Base-by-base conservation (phyloP, 495 filamentous ascomycete genomes). In the Aspergillus egyptiacus region DNA sequence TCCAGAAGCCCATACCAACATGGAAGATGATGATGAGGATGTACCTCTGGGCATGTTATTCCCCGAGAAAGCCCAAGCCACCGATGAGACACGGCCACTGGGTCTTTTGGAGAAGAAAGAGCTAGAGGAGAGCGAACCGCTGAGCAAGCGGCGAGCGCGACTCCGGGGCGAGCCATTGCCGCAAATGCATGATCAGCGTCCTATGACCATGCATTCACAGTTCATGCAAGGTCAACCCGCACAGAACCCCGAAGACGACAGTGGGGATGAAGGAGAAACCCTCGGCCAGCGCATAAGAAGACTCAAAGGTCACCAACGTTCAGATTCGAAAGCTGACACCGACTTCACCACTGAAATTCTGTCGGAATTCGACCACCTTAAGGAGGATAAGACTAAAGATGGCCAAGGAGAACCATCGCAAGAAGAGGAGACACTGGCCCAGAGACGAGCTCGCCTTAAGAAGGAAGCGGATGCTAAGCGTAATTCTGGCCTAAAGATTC, bases 121-220 rank as follows among this genome's bases (percentile, higher is more conserved):
- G 44, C 67, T 91, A 53, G 93, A 98, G 64, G 93, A 97, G 55
- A 89, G 85, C 39, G 93, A 98, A 57, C 90, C 93, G 5, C 68
- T 98, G 33, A 90, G 87, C 54, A 72, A 73, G 14, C 83, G 93
- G 7, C 80, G 89, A 28, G 86, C 86, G 23, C 74, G 93, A 53
- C 73, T 98, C 13, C 77, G 81, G 45, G 90, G 86, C 41, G 71
- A 74, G 30, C 56, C 61, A 30, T 30, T 51, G 39, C 55, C 55
- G 31, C 42, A 48, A 22, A 66, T 56, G 37, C 60, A 63, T 1
- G 58, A 67, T 8, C 64, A 68, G 38, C 65, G 68, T 5, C 63
- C 69, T 7, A 65, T 52, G 41, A 69, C 66, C 7, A 63, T 72
- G 58, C 64, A 73, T 38, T 53, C 65, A 10, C 56, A 58, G 10